phyloP scores from a whole-genome alignment of 2,329 filamentous ascomycete genomes.

The Pestalotiopsis sp. region DNA sequence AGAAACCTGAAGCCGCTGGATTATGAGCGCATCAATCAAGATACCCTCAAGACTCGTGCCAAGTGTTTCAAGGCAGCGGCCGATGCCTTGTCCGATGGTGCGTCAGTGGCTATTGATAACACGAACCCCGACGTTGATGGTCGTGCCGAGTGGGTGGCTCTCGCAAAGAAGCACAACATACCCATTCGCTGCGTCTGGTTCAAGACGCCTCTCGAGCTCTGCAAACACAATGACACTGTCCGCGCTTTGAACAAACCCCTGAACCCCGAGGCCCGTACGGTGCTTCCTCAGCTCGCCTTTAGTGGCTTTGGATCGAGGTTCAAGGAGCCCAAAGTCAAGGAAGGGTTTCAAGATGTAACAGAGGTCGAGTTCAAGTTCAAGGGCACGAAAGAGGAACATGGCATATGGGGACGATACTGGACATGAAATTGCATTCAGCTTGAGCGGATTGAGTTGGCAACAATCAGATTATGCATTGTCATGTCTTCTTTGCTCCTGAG shows the following conservation, averaged over 20 bases:
- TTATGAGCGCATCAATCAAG: slow-evolving; percentile 89
- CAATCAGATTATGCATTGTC: too few species aligned
- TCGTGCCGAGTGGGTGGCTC: slow-evolving; percentile 74
- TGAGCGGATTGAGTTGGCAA: too few species aligned
- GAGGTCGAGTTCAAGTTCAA: slow-evolving; percentile 76
- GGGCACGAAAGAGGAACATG: slow-evolving; percentile 69
- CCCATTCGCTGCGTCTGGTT: slow-evolving; percentile 88
- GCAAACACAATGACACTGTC: slow-evolving; percentile 86
- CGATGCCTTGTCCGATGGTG: slow-evolving; percentile 64
- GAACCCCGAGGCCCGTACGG: slow-evolving; percentile 79
- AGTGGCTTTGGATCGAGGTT: slow-evolving; percentile 73
- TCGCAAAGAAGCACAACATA: slow-evolving; percentile 71
- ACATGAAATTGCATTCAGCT: slow-evolving; percentile 44
- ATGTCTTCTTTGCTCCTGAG: too few species aligned
- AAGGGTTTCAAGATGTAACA: slow-evolving; percentile 84
- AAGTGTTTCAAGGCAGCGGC: slow-evolving; percentile 74
- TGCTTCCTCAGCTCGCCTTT: slow-evolving; percentile 81
- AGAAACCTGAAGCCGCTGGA: slow-evolving; percentile 74
- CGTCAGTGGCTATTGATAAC: slow-evolving; percentile 87
- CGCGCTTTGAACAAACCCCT: slow-evolving; percentile 68
- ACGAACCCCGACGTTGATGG: slow-evolving; percentile 87
- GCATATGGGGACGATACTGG: slow-evolving; percentile 80
- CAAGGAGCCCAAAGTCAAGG: slow-evolving; percentile 68
- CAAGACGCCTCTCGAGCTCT: slow-evolving; percentile 68
- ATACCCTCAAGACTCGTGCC: slow-evolving; percentile 74